A percentile compares a stretch with the other conserved stretches of the same genome.
Evolutionary conservation across 129 eudicot genomes (phyloP).

Genomic region (Artemisia tridentata): DNA sequence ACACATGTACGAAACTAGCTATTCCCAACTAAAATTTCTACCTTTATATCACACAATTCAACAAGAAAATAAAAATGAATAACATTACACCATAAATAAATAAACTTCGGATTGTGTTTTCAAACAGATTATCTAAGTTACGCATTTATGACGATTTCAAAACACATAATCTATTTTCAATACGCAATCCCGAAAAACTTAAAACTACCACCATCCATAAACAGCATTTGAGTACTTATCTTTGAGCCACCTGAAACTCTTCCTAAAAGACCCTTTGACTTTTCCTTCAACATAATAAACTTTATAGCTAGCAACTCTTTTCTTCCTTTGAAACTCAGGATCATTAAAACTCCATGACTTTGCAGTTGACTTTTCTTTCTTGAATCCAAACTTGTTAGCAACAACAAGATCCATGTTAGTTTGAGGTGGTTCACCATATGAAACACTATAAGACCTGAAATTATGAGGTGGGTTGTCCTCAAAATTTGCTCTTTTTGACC

Average conservation of each 20-base stretch:
- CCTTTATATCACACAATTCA: constrained; percentile 8
- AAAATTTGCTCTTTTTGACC: constrained; percentile 29
- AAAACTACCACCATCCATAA: constrained; percentile 66
- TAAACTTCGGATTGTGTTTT: background rate
- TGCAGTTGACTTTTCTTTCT: constrained; percentile 50
- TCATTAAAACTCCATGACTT: constrained; percentile 63
- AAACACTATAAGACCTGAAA: constrained; percentile 62
- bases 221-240: constrained; percentile 59
- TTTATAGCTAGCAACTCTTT: constrained; percentile 78
- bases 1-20: background rate
- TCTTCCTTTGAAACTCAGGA: constrained; percentile 88
- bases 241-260: constrained; percentile 81
- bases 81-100: constrained; percentile 15
- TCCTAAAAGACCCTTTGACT: constrained; percentile 77
- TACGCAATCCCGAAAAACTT: background rate
- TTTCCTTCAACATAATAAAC: constrained; percentile 74
- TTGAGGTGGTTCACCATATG: constrained; percentile 35
- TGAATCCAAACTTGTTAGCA: constrained; percentile 37
- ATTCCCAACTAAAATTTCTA: constrained; percentile 1
- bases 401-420: constrained; percentile 30
- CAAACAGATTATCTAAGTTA: no score
- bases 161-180: background rate
- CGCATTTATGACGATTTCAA: no score
- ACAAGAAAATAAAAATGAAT: background rate
- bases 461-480: constrained; percentile 39